Evolutionary conservation across 306 rosid species (phyloP), one percentile per base, ranked within the genome.

Genomic region (Trifolium repens): DNA sequence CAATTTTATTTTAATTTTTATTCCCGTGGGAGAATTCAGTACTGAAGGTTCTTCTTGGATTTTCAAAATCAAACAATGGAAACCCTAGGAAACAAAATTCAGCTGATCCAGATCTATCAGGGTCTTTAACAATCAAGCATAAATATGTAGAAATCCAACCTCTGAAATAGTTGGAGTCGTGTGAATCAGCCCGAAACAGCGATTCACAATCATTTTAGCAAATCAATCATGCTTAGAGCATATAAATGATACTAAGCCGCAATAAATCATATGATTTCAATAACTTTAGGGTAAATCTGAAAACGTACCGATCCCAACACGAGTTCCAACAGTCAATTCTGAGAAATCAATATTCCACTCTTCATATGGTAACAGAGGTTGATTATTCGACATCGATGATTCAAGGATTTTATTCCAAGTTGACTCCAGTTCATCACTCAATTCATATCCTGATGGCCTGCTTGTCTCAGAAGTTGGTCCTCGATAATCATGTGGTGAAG

Each of bases 301-400:
- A 75, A 77, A 63, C 89, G 78, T 83, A 91, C 99, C 99, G 42
- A 94, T 92, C 74, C 99, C 99, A 72, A 94, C 92, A 62, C 99
- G 99, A 60, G 92, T 94, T 86, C 97, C 97, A 67, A 94, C 96
- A 47, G 85, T 90, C 81, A 94, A 83, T 84, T 94, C 99, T 9
- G 92, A 78, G 89, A 81, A 94, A 83, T 94, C 91, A 43, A 94
- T 89, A 73, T 89, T 89, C 99, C 99, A 94, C 71, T 86, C 97
- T 70, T 87, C 87, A 84, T 86, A 94, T 65, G 96, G 93, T 73
- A 94, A 84, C 49, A 94, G 81, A 73, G 96, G 87, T 73, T 83
- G 85, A 83, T 90, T 84, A 59, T 83, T 75, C 70, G 83, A 88
- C 83, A 82, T 80, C 68, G 87, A 76, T 5, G 92, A 89, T 82